Percentiles rank a stretch among this genome's conserved stretches.
phyloP scores from a whole-genome alignment of 139 green algal species.

The Choricystis sp. region DNA sequence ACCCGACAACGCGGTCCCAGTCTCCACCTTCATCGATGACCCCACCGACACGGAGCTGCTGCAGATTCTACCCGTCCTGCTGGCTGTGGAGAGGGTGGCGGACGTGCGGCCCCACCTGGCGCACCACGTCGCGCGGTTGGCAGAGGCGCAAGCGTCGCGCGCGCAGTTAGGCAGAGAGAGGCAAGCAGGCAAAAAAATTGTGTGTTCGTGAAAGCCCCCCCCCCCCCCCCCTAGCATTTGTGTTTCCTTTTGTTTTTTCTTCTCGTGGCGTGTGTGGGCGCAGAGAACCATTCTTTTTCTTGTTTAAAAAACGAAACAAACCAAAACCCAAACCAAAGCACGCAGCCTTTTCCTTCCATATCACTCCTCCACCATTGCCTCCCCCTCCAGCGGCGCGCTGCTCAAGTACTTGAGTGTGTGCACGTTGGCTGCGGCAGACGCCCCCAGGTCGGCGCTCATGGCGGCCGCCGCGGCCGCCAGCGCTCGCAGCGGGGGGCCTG shows the following conservation, averaged over 20 bases:
- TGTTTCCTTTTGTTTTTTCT: no score
- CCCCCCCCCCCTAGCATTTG: no score
- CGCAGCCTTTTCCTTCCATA: neutral
- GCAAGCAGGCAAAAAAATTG: no score
- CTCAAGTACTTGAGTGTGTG: constrained; percentile 61
- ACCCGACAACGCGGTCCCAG: constrained; percentile 85
- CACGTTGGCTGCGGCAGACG: constrained; percentile 46
- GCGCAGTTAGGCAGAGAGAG: neutral
- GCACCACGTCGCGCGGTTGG: constrained; percentile 6
- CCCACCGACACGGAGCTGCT: constrained; percentile 72
- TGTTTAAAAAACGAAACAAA: no score
- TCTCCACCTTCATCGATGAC: constrained; percentile 88
- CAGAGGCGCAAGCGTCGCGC: neutral
- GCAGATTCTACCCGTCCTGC: constrained; percentile 62
- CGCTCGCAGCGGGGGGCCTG: constrained; percentile 27
- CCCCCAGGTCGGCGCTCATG: constrained; percentile 46
- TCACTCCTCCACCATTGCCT: neutral
- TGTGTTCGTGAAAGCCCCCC: no score
- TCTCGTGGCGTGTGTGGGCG: no score
- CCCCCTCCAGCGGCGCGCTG: neutral
- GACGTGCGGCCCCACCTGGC: constrained; percentile 46
- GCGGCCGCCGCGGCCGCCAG: constrained; percentile 37
- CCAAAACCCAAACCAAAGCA: no score
- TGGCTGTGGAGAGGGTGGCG: constrained; percentile 35
- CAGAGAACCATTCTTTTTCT: no score